Evolutionary conservation across 139 green algal species (phyloP).

Genomic region (Chlamydomonas sp.): DNA sequence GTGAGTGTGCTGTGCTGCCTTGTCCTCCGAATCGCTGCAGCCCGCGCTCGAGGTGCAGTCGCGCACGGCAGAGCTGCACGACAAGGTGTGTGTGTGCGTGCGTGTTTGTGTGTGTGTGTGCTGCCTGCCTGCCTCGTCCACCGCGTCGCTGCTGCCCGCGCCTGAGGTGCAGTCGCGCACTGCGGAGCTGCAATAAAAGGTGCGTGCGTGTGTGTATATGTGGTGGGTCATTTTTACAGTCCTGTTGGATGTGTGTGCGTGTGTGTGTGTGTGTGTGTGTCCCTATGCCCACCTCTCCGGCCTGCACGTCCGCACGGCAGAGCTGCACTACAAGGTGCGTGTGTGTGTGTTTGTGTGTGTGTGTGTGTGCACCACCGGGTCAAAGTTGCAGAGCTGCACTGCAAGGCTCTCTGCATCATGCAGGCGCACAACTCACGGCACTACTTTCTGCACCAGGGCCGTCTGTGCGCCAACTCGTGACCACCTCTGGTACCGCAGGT

Average conservation of each 20-base stretch:
- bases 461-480: too few relatives aligned
- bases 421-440: slow-evolving; percentile 9
- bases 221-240: too few relatives aligned
- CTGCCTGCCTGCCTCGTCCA: too few relatives aligned
- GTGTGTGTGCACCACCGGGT: too few relatives aligned
- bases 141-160: not conserved
- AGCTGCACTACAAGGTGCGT: slow-evolving; percentile 13
- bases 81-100: too few relatives aligned
- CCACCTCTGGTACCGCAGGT: too few relatives aligned
- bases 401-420: too few relatives aligned
- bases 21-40: too few relatives aligned
- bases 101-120: too few relatives aligned
- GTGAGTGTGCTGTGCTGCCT: not conserved
- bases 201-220: not conserved
- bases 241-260: slow-evolving; percentile 1
- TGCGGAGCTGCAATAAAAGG: slow-evolving; percentile 11
- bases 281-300: not conserved
- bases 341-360: not conserved
- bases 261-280: slow-evolving; percentile 2
- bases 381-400: too few relatives aligned
- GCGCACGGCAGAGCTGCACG: too few relatives aligned
- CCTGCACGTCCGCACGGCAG: slow-evolving; percentile 13
- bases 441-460: too few relatives aligned
- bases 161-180: not conserved
- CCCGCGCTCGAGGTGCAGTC: not conserved